phyloP scores from a whole-genome alignment of 1,139 yeast genomes.

The Hyphopichia wangnamkhiaoensis region DNA sequence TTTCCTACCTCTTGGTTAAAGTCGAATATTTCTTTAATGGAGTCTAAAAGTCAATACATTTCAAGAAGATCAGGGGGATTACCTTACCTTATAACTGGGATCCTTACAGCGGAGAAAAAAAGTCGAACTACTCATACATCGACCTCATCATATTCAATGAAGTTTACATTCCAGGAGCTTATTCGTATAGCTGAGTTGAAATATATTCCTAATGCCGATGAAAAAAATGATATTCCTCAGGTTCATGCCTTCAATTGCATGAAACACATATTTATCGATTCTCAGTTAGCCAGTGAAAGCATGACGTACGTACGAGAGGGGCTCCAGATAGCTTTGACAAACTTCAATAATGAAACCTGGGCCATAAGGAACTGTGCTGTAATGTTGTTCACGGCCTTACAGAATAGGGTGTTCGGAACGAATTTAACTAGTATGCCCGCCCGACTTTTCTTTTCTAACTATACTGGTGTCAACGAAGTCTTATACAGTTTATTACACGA shows the following conservation, averaged over 20 bases:
- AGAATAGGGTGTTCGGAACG: constrained; percentile 75
- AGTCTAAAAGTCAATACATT: constrained; percentile 62
- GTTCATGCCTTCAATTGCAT: constrained; percentile 92
- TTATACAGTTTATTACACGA: constrained; percentile 45
- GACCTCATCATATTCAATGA: constrained; percentile 26
- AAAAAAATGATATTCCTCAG: constrained; percentile 77
- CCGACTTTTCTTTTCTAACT: constrained; percentile 66
- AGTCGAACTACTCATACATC: constrained; percentile 11
- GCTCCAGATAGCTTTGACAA: constrained; percentile 57
- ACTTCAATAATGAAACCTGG: constrained; percentile 74
- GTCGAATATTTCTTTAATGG: constrained; percentile 52
- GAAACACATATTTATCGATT: constrained; percentile 69
- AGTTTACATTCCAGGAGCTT: constrained; percentile 52
- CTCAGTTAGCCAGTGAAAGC: constrained; percentile 57
- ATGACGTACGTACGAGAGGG: constrained; percentile 56
- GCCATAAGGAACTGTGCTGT: constrained; percentile 88
- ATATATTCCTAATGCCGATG: constrained; percentile 45
- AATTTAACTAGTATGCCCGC: constrained; percentile 51
- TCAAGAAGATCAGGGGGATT: constrained; percentile 92
- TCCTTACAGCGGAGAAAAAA: constrained; percentile 56
- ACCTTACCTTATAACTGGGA: constrained; percentile 75
- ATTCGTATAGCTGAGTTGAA: constrained; percentile 54
- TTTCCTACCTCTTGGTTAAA: constrained; percentile 58
- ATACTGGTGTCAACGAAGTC: constrained; percentile 50
- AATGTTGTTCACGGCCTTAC: constrained; percentile 86